Conservation (phyloP, 2,329 filamentous ascomycete species). For the Aureobasidium sp. region DNA sequence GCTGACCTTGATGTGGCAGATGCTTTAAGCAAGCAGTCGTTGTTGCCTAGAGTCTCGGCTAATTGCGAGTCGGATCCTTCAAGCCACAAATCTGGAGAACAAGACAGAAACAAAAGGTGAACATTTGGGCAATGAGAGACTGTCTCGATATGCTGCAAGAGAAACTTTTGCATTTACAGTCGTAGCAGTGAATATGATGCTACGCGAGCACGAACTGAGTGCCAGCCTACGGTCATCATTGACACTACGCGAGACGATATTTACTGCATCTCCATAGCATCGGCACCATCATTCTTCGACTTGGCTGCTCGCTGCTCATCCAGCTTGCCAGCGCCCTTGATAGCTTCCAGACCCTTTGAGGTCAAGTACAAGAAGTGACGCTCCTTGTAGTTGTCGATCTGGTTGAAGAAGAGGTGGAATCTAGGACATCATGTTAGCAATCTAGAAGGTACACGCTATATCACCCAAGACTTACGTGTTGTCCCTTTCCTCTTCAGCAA, state of each 20-base stretch:
- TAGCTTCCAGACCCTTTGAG: conserved; percentile 41
- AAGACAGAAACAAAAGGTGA: background rate
- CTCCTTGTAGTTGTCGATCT: conserved; percentile 45
- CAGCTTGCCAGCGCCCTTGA: conserved; percentile 21
- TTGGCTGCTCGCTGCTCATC: background rate
- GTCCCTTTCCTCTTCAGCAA: conserved; percentile 78
- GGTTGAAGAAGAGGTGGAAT: conserved; percentile 44
- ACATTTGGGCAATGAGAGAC: too few species aligned
- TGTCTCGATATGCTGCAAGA: background rate
- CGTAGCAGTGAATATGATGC: background rate
- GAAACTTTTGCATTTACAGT: background rate
- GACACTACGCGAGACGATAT: background rate
- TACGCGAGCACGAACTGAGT: background rate
- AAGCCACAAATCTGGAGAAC: background rate
- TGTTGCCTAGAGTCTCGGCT: background rate
- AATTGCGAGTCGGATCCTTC: background rate
- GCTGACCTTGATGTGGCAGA: background rate
- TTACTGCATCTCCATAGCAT: conserved; percentile 10
- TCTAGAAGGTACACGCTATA: too few species aligned
- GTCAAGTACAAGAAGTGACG: conserved; percentile 44
- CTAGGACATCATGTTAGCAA: conserved; percentile 20
- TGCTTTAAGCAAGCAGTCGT: background rate
- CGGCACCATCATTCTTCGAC: conserved; percentile 3
- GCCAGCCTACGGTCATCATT: background rate
- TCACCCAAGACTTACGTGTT: conserved; percentile 62